These are phyloP conservation scores for Syzygium grande DNA, from an alignment of 345 rosid species.

Conservation along the genomic window DNA sequence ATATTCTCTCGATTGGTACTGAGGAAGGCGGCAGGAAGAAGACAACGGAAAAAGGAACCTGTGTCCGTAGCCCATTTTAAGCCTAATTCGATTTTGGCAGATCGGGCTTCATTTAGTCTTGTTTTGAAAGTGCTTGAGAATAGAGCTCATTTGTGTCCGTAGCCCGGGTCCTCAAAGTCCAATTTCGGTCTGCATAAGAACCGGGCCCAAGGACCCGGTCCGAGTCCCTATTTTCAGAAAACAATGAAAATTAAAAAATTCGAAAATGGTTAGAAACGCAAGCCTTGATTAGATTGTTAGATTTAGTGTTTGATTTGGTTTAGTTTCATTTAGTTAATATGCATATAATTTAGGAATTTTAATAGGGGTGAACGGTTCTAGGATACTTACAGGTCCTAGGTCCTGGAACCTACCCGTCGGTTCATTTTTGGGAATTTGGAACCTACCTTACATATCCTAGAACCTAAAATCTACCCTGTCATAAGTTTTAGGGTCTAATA, in stretches of 20 bases:
- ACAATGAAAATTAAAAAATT: too few relatives aligned
- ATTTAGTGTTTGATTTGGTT: background rate
- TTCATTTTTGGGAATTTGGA: too few relatives aligned
- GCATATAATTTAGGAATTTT: too few relatives aligned
- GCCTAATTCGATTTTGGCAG: background rate
- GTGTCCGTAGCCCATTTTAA: too few relatives aligned
- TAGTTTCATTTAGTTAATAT: background rate
- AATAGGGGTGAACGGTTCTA: too few relatives aligned
- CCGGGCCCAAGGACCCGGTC: background rate
- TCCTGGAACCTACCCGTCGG: too few relatives aligned
- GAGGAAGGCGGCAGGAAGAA: background rate
- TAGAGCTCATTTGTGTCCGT: background rate
- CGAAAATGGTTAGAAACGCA: background rate
- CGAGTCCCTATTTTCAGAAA: background rate
- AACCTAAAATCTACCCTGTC: too few relatives aligned
- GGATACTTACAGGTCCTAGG: too few relatives aligned
- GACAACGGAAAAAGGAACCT: background rate
- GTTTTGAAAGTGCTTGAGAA: background rate
- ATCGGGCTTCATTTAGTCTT: background rate
- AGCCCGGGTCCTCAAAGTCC: background rate
- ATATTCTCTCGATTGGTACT: too few relatives aligned
- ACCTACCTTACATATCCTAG: too few relatives aligned
- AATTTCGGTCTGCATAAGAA: background rate
- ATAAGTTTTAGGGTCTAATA: too few relatives aligned
- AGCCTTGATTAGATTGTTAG: background rate